A percentile compares a stretch with the other conserved stretches of the same genome.
These are phyloP conservation scores for Thielaviopsis ethacetica DNA, from an alignment of 2,329 filamentous ascomycete genomes.

Conservation along the genomic window DNA sequence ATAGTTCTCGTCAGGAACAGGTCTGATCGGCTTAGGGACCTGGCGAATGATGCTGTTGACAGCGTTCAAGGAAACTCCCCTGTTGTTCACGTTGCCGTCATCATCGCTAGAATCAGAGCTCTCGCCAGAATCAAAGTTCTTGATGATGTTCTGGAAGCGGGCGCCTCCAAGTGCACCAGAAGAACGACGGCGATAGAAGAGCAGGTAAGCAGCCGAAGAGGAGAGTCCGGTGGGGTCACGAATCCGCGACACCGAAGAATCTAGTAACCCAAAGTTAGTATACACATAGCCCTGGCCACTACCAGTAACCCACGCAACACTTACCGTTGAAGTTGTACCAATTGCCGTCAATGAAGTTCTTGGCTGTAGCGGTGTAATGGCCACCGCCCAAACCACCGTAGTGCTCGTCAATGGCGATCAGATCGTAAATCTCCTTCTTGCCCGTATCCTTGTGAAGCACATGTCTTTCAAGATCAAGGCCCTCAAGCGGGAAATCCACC, in stretches of 20 bases:
- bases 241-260: constrained; percentile 53
- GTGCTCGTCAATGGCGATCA: constrained; percentile 93
- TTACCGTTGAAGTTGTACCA: constrained; percentile 98
- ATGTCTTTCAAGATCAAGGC: constrained; percentile 63
- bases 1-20: constrained; percentile 16
- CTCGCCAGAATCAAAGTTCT: constrained; percentile 38
- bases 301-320: constrained; percentile 17
- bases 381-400: constrained; percentile 85
- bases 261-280: constrained; percentile 27
- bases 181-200: constrained; percentile 88
- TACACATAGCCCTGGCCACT: background rate
- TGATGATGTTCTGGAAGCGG: constrained; percentile 53
- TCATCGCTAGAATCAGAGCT: constrained; percentile 28
- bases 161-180: constrained; percentile 60
- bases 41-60: background rate
- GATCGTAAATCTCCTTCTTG: constrained; percentile 74
- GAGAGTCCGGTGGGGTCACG: constrained; percentile 47
- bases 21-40: background rate
- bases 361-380: constrained; percentile 89
- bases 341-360: constrained; percentile 73
- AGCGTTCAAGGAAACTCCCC: constrained; percentile 16
- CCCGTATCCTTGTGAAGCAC: constrained; percentile 67
- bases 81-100: constrained; percentile 63
- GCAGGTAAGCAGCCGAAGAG: constrained; percentile 67
- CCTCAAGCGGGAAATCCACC: constrained; percentile 82